Percentiles rank a stretch among this genome's conserved stretches.
Conservation (phyloP, 1,139 yeast species). For the Yarrowia galli region DNA sequence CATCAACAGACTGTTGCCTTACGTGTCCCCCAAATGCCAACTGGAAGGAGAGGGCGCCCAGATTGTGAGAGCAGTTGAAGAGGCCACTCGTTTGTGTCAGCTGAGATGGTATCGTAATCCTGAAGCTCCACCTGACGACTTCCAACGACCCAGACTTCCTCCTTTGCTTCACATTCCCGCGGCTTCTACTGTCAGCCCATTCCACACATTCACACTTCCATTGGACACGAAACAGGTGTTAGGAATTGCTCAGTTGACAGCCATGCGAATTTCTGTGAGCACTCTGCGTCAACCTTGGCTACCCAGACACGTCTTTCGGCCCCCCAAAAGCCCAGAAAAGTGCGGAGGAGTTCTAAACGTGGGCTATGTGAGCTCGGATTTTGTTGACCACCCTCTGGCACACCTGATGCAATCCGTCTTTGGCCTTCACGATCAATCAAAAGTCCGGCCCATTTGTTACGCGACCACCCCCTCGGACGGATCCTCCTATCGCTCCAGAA, state of each 20-base stretch:
- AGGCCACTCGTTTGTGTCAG: neutral
- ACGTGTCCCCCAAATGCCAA: conserved; percentile 12
- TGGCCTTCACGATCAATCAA: conserved; percentile 47
- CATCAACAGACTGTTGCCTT: conserved; percentile 1
- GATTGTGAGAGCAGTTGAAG: neutral
- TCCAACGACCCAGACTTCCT: neutral
- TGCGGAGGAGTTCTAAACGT: conserved; percentile 45
- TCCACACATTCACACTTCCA: conserved; percentile 51
- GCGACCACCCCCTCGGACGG: conserved; percentile 49
- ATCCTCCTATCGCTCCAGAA: conserved; percentile 44
- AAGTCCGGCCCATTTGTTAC: conserved; percentile 48
- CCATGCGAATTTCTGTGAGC: conserved; percentile 48
- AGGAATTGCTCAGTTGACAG: conserved; percentile 48
- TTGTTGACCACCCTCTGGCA: conserved; percentile 50
- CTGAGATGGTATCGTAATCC: conserved; percentile 16
- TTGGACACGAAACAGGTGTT: conserved; percentile 46
- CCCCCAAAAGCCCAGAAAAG: conserved; percentile 48
- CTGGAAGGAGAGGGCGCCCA: conserved; percentile 1
- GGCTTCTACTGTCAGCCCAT: conserved; percentile 50
- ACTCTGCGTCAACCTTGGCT: conserved; percentile 47
- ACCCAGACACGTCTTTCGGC: conserved; percentile 48
- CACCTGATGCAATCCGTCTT: conserved; percentile 52
- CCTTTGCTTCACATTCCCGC: conserved; percentile 44
- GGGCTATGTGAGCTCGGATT: conserved; percentile 52
- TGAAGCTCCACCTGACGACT: neutral